A percentile compares a stretch with the other conserved stretches of the same genome.
These are phyloP conservation scores for Euphrasia arctica DNA, from an alignment of 305 asterid genomes.

Conservation along the genomic window DNA sequence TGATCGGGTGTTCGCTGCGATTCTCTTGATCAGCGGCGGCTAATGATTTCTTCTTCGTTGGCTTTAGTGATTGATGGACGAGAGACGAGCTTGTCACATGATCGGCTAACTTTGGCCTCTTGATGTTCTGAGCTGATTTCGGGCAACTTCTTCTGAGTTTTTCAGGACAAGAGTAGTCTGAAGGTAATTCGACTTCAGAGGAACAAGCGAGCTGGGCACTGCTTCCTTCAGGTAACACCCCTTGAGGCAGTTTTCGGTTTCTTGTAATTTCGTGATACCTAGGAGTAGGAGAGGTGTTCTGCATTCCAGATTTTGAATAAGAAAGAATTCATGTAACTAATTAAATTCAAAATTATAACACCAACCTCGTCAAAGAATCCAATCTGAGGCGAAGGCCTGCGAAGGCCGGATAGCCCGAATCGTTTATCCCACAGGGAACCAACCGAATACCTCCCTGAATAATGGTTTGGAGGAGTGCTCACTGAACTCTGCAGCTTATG, in stretches of 20 bases:
- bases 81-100: neutral
- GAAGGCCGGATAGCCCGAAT: slow-evolving; percentile 47
- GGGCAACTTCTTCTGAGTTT: neutral
- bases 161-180: neutral
- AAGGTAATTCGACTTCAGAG: neutral
- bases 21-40: neutral
- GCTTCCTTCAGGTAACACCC: neutral
- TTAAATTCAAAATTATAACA: neutral
- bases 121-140: neutral
- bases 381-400: slow-evolving; percentile 56
- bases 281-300: neutral
- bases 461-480: slow-evolving; percentile 22
- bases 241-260: neutral
- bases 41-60: neutral
- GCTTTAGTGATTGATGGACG: neutral
- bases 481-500: neutral
- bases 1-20: neutral
- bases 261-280: neutral
- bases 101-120: neutral
- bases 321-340: neutral
- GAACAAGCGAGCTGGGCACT: neutral
- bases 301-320: neutral
- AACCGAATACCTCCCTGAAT: neutral
- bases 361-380: slow-evolving; percentile 63
- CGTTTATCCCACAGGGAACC: slow-evolving; percentile 4